Evolutionary conservation across 805 yeast species (phyloP).

Genomic region (Ogataea methanolica): DNA sequence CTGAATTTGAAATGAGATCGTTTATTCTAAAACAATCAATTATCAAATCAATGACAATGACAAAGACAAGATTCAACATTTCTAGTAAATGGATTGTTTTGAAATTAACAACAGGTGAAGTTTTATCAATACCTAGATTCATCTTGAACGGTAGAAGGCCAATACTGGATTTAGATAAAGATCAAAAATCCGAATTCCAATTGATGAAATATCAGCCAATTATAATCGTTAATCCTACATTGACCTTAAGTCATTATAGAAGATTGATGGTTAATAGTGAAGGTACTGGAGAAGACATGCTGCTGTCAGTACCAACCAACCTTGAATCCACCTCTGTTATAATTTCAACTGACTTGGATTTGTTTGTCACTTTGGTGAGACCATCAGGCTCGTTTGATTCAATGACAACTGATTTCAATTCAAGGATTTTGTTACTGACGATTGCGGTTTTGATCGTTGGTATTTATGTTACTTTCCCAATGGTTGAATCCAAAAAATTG

Average conservation of each 20-base stretch:
- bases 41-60: constrained; percentile 46
- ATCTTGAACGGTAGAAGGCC: constrained; percentile 63
- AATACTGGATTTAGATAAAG: constrained; percentile 47
- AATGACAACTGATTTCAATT: constrained; percentile 64
- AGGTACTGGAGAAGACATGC: constrained; percentile 18
- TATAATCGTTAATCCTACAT: constrained; percentile 43
- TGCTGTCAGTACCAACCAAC: constrained; percentile 53
- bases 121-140: constrained; percentile 66
- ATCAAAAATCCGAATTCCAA: constrained; percentile 56
- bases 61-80: constrained; percentile 62
- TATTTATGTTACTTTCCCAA: constrained; percentile 50
- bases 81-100: constrained; percentile 62
- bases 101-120: constrained; percentile 54
- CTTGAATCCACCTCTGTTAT: constrained; percentile 79
- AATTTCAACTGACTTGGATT: constrained; percentile 61
- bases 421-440: constrained; percentile 56
- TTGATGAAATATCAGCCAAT: constrained; percentile 63
- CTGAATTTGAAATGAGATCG: constrained; percentile 49
- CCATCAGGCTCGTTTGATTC: constrained; percentile 86
- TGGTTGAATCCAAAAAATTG: constrained; percentile 50
- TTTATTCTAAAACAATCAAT: constrained; percentile 54
- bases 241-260: constrained; percentile 49
- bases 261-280: constrained; percentile 26
- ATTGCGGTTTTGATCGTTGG: constrained; percentile 45
- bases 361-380: constrained; percentile 70